Percentiles rank a stretch among this genome's conserved stretches.
These are phyloP conservation scores for Blechomonas ayalai DNA, from an alignment of 208 protist species.

Conservation along the genomic window DNA sequence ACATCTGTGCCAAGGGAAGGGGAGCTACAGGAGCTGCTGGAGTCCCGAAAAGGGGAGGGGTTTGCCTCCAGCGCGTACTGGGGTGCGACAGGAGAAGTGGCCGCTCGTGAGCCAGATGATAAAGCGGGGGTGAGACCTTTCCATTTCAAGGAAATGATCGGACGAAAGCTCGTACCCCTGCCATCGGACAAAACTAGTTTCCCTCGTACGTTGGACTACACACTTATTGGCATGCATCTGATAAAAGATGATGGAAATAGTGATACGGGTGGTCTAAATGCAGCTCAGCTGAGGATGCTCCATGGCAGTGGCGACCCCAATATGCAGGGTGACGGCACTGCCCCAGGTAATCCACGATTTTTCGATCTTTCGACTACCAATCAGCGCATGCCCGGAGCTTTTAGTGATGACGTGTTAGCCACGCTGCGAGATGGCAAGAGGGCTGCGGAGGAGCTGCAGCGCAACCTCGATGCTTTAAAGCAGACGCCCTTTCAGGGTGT, in stretches of 20 bases:
- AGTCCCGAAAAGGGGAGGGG: constrained; percentile 31
- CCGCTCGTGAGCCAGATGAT: constrained; percentile 72
- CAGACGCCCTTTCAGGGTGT: constrained; percentile 29
- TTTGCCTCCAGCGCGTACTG: constrained; percentile 84
- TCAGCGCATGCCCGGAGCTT: constrained; percentile 49
- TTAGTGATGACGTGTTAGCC: constrained; percentile 55
- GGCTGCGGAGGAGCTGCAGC: constrained; percentile 25
- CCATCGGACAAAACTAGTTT: constrained; percentile 72
- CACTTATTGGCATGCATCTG: constrained; percentile 55
- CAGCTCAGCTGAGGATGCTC: constrained; percentile 46
- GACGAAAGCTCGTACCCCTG: constrained; percentile 77
- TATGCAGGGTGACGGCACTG: background rate
- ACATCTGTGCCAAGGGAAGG: constrained; percentile 15
- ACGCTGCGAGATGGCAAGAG: constrained; percentile 38
- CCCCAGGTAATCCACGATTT: constrained; percentile 45
- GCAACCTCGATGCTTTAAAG: constrained; percentile 33
- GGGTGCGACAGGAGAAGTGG: constrained; percentile 63
- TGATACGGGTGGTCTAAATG: constrained; percentile 44
- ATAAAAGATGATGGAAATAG: constrained; percentile 29
- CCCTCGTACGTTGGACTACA: constrained; percentile 62
- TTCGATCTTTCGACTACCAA: constrained; percentile 52
- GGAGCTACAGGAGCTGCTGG: constrained; percentile 47
- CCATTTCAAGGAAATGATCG: constrained; percentile 76
- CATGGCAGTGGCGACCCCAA: background rate
- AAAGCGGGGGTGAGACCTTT: constrained; percentile 38